Evolutionary conservation across 305 asterid species (phyloP), one percentile per base, ranked within the genome.

Genomic region (Nicotiana rustica): DNA sequence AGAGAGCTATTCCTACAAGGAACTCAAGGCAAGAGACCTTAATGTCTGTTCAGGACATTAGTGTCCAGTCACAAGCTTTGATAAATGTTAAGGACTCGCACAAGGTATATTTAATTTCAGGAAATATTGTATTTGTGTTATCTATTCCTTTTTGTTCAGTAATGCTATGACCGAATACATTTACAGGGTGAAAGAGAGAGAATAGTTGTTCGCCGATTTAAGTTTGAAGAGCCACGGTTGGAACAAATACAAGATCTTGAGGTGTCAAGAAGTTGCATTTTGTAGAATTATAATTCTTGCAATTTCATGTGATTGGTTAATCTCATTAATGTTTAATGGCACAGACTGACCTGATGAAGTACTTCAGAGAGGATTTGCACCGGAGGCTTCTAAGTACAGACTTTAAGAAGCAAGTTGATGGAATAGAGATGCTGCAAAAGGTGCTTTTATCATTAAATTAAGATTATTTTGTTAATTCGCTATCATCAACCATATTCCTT

Each of bases 191-290:
- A 96, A 13, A 89, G 99, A 83, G 99, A 97, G 88, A 90, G 98
- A 87, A 87, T 92, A 62, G 83, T 97, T 82, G 96, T 95, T 75
- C 97, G 99, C 82, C 91, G 97, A 89, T 92, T 92, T 83, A 97
- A 97, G 90, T 97, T 95, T 85, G 99, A 97, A 89, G 98, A 96
- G 85, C 81, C 91, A 79, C 99, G 98, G 60, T 78, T 92, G 83
- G 99, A 96, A 88, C 99, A 96, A 89, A 92, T 96, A 86, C 99
- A 97, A 90, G 99, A 97, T 88, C 97, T 95, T 62, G 99, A 97
- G 99, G 99, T 97, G 85, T 86, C 79, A 83, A 44, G 59, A 65
- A 78, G 25, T 31, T 35, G 25, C 49, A 64, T 69, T 78, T 69
- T 64, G 21, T n/a, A 18, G 25, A 13, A 36, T 13, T 66, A 8